phyloP scores from a whole-genome alignment of 2,329 filamentous ascomycete species.

The Penicillium nordicum region DNA sequence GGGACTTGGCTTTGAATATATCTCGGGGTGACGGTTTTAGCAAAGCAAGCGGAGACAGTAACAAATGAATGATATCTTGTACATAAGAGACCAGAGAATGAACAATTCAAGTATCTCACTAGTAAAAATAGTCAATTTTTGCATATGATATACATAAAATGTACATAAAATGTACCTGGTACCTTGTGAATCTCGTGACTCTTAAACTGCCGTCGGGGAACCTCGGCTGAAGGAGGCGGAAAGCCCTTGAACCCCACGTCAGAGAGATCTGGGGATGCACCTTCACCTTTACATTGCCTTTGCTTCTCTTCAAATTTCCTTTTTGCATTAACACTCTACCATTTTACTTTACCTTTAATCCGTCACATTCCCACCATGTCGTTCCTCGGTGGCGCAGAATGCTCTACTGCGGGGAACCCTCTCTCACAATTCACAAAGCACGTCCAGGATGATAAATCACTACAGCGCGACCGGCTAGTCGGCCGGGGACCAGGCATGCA shows the following conservation, averaged over 20 bases:
- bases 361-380: conserved; percentile 62
- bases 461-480: conserved; percentile 85
- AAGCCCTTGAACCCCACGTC: conserved; percentile 25
- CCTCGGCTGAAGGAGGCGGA: conserved; percentile 25
- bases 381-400: conserved; percentile 92
- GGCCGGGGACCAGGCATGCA: conserved; percentile 69
- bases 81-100: not conserved
- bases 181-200: not conserved
- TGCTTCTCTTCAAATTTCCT: not conserved
- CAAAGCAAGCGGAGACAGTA: not conserved
- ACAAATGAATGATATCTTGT: not conserved
- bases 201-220: conserved; percentile 12
- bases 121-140: too few relatives aligned
- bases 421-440: conserved; percentile 97
- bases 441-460: conserved; percentile 89
- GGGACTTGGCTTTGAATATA: not conserved
- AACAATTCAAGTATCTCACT: not conserved
- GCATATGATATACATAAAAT: too few relatives aligned
- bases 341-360: not conserved
- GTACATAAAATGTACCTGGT: not conserved
- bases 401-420: conserved; percentile 92
- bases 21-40: not conserved
- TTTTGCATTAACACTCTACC: not conserved
- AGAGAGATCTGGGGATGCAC: conserved; percentile 10
- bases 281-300: not conserved